Conservation (phyloP, 2,329 filamentous ascomycete species). For the Drechslerella coelobrocha region DNA sequence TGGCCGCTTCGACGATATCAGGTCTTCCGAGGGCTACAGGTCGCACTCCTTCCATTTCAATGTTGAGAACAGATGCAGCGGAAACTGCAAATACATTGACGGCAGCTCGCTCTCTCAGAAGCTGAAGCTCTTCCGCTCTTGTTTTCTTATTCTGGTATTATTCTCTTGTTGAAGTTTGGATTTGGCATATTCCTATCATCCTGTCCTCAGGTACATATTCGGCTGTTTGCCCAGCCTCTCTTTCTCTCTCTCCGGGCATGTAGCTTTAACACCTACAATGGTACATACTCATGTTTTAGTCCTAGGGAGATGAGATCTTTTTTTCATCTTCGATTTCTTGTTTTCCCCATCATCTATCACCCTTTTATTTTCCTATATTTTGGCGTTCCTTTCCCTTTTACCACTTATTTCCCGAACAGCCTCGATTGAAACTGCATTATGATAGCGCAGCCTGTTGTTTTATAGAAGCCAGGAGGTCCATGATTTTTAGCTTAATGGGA, state of each 20-base stretch:
- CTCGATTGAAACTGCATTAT: constrained; percentile 3
- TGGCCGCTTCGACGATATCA: constrained; percentile 20
- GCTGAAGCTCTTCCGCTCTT: constrained; percentile 5
- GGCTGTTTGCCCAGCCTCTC: not conserved
- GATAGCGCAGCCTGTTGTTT: constrained; percentile 3
- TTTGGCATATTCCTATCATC: not conserved
- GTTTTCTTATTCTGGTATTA: not conserved
- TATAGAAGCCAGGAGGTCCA: not conserved
- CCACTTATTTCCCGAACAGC: not conserved
- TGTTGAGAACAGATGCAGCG: constrained; percentile 27
- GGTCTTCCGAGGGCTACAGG: constrained; percentile 32
- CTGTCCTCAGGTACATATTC: not conserved
- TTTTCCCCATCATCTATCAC: too few relatives aligned
- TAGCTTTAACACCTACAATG: not conserved
- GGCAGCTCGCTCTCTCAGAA: constrained; percentile 22
- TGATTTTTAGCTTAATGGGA: not conserved
- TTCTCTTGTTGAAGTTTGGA: not conserved
- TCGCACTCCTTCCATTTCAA: constrained; percentile 46
- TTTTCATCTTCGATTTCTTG: not conserved
- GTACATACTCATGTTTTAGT: not conserved
- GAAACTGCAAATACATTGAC: constrained; percentile 24
- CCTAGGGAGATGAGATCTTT: not conserved
- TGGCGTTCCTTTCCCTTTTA: not conserved
- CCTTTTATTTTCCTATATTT: not conserved
- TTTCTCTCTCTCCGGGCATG: not conserved